Evolutionary conservation across 2,329 filamentous ascomycete genomes (phyloP).

Genomic region (Claviceps monticola): DNA sequence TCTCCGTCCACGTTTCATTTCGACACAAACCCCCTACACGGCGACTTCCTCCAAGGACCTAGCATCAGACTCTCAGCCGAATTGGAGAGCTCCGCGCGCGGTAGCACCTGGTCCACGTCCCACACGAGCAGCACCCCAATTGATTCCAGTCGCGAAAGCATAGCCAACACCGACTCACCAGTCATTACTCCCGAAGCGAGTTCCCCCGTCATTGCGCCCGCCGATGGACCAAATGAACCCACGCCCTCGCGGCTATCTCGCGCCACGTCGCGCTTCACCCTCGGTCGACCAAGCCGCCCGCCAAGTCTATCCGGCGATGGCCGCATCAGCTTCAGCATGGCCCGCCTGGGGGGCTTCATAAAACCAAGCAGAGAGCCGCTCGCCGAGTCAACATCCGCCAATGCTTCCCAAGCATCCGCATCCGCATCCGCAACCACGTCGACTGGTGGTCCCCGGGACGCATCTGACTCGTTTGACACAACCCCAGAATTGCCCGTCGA

Average conservation of each 20-base stretch:
- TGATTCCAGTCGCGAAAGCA: conserved; percentile 36
- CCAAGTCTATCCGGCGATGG: conserved; percentile 44
- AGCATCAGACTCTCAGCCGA: conserved; percentile 44
- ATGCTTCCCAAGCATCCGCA: conserved; percentile 13
- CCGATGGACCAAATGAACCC: conserved; percentile 42
- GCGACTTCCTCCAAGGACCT: conserved; percentile 23
- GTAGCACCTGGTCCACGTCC: conserved; percentile 30
- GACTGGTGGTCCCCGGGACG: conserved; percentile 11
- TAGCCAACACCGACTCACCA: conserved; percentile 34
- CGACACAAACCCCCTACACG: conserved; percentile 10
- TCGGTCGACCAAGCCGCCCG: conserved; percentile 36
- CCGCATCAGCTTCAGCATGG: conserved; percentile 43
- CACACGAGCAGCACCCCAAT: conserved; percentile 18
- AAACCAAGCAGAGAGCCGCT: conserved; percentile 35
- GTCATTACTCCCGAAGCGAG: conserved; percentile 21
- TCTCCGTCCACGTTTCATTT: conserved; percentile 3
- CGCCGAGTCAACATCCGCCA: conserved; percentile 10
- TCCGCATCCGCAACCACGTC: conserved; percentile 15
- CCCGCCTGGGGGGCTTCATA: conserved; percentile 37
- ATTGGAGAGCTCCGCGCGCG: conserved; percentile 32
- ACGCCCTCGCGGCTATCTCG: conserved; percentile 41
- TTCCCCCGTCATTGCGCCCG: conserved; percentile 28
- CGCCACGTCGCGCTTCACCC: conserved; percentile 41
- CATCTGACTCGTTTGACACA: conserved; percentile 9
- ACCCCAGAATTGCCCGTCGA: conserved; percentile 11